Evolutionary conservation across 2,329 filamentous ascomycete species (phyloP).

Genomic region (Beauveria varroae): DNA sequence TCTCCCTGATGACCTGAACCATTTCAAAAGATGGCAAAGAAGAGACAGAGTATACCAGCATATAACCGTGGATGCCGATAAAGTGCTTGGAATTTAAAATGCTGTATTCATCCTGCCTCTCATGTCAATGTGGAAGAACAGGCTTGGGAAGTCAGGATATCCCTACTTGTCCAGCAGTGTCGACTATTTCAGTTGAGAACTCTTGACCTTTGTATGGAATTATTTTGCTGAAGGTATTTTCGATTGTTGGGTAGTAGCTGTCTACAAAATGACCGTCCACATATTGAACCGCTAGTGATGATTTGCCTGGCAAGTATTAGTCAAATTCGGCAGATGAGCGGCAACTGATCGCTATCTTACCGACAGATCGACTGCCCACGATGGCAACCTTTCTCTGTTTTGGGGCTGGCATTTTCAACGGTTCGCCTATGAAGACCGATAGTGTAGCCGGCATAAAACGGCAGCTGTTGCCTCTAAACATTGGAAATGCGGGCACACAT

Average conservation of each 20-base stretch:
- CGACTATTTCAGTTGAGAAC: slow-evolving; percentile 93
- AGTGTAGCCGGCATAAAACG: neutral
- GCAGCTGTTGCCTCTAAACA: neutral
- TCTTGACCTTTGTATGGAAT: slow-evolving; percentile 92
- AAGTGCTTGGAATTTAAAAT: slow-evolving; percentile 98
- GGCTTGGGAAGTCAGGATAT: neutral
- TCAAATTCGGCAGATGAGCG: neutral
- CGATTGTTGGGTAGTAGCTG: slow-evolving; percentile 97
- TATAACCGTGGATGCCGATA: slow-evolving; percentile 97
- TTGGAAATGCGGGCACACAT: neutral
- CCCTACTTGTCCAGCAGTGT: slow-evolving; percentile 85
- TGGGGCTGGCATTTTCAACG: slow-evolving; percentile 53
- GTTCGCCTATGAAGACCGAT: neutral
- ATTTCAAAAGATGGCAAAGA: slow-evolving; percentile 95
- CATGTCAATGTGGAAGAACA: slow-evolving; percentile 7
- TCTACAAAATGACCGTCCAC: slow-evolving; percentile 98
- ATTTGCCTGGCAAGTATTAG: slow-evolving; percentile 63
- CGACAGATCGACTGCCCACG: slow-evolving; percentile 85
- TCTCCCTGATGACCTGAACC: slow-evolving; percentile 91
- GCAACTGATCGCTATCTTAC: slow-evolving; percentile 26
- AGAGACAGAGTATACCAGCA: slow-evolving; percentile 96
- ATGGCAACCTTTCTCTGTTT: slow-evolving; percentile 96
- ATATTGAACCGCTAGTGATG: slow-evolving; percentile 91
- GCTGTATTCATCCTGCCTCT: slow-evolving; percentile 82
- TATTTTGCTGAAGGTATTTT: slow-evolving; percentile 96